Conservation (phyloP, 441 rosid genomes). For the Eutrema salsugineum region DNA sequence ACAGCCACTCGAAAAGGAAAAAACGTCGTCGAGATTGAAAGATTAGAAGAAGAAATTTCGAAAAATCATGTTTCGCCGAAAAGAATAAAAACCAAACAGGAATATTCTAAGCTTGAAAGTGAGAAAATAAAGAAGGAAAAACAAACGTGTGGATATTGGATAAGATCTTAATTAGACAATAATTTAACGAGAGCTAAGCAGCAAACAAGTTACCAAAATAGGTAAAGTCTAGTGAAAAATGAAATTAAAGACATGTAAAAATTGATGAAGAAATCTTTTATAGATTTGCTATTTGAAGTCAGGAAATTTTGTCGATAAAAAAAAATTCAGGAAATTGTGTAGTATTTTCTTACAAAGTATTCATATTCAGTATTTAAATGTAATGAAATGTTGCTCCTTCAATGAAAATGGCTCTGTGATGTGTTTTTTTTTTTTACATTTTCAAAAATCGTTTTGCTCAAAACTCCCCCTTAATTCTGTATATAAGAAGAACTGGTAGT, state of each 20-base stretch:
- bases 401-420: background rate
- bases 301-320: too few relatives aligned
- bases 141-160: constrained; percentile 18
- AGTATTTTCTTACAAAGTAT: background rate
- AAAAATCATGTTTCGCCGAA: background rate
- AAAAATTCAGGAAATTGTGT: background rate
- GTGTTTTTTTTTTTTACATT: background rate
- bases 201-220: background rate
- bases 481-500: too few relatives aligned
- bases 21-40: constrained; percentile 13
- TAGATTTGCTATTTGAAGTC: background rate
- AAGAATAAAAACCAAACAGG: background rate
- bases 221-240: background rate
- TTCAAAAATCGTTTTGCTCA: background rate
- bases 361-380: background rate
- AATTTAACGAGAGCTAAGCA: background rate
- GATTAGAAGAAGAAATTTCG: constrained; percentile 6
- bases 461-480: background rate
- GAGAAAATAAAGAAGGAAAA: background rate
- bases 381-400: background rate
- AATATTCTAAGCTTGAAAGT: background rate
- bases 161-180: constrained; percentile 19
- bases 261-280: too few relatives aligned
- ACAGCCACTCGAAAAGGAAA: background rate
- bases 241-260: background rate